These are phyloP conservation scores for Oryza longistaminata DNA, from an alignment of 176 grass and related monocot species.

Conservation along the genomic window DNA sequence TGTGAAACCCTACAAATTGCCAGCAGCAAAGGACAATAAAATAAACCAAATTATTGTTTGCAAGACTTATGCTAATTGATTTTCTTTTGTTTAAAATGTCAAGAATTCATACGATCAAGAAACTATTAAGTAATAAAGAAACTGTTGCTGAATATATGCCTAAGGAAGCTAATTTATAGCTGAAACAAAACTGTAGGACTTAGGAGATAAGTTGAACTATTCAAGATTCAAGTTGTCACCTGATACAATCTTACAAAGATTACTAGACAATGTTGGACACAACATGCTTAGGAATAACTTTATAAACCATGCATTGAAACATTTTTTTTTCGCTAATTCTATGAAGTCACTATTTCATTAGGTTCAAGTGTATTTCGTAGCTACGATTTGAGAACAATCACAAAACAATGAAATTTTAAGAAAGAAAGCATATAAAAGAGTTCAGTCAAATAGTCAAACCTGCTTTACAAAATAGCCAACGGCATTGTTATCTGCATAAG, in stretches of 20 bases:
- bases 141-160: background rate
- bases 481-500: conserved; percentile 99
- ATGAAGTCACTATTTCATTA: background rate
- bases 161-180: conserved; percentile 4
- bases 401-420: background rate
- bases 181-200: background rate
- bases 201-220: background rate
- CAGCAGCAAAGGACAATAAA: background rate
- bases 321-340: background rate
- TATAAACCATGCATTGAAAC: conserved; percentile 5
- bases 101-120: background rate
- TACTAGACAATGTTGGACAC: background rate
- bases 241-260: background rate
- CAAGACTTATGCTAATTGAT: background rate
- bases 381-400: conserved; percentile 5
- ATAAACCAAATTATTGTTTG: background rate
- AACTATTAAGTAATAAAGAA: background rate
- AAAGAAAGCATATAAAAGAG: background rate
- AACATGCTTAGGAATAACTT: background rate
- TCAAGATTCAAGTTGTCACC: background rate
- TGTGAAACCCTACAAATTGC: conserved; percentile 79
- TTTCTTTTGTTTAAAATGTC: background rate
- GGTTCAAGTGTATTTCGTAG: background rate
- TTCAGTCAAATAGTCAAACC: conserved; percentile 43
- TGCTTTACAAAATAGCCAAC: conserved; percentile 98